Conservation (phyloP, 805 yeast species). For the Hyphopichia homilentoma region DNA sequence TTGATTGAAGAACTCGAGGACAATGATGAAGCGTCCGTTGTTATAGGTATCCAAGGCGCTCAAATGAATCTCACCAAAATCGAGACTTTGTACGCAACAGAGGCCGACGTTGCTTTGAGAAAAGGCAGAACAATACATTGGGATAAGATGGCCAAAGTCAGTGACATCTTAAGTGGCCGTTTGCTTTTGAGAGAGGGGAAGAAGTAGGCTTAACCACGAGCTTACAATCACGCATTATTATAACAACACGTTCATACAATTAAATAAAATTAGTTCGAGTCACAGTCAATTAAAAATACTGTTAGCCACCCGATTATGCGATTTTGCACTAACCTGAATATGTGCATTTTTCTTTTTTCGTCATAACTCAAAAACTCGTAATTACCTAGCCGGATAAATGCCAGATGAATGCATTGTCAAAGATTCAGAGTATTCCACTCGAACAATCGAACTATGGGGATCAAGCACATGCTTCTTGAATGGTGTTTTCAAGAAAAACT, state of each 20-base stretch:
- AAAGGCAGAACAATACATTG: slow-evolving; percentile 71
- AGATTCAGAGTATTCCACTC: too few relatives aligned
- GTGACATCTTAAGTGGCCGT: slow-evolving; percentile 74
- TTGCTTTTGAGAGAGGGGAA: slow-evolving; percentile 29
- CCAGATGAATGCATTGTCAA: too few relatives aligned
- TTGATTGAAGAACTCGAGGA: background rate
- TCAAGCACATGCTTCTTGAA: too few relatives aligned
- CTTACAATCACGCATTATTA: too few relatives aligned
- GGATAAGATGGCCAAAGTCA: slow-evolving; percentile 54
- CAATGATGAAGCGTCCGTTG: slow-evolving; percentile 35
- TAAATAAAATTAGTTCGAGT: background rate
- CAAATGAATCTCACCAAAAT: slow-evolving; percentile 56
- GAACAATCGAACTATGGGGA: too few relatives aligned
- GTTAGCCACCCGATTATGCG: background rate
- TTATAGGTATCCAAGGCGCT: slow-evolving; percentile 70
- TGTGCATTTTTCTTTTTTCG: too few relatives aligned
- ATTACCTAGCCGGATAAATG: too few relatives aligned
- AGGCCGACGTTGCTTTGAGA: slow-evolving; percentile 58
- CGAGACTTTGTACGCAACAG: slow-evolving; percentile 52
- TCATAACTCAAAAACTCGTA: too few relatives aligned
- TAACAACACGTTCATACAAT: too few relatives aligned
- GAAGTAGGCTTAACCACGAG: slow-evolving; percentile 1
- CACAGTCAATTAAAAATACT: background rate
- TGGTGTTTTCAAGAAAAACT: too few relatives aligned
- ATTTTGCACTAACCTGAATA: background rate